Evolutionary conservation across 768 basidiomycete genomes (phyloP).

Genomic region (Xanthoconium purpureum): DNA sequence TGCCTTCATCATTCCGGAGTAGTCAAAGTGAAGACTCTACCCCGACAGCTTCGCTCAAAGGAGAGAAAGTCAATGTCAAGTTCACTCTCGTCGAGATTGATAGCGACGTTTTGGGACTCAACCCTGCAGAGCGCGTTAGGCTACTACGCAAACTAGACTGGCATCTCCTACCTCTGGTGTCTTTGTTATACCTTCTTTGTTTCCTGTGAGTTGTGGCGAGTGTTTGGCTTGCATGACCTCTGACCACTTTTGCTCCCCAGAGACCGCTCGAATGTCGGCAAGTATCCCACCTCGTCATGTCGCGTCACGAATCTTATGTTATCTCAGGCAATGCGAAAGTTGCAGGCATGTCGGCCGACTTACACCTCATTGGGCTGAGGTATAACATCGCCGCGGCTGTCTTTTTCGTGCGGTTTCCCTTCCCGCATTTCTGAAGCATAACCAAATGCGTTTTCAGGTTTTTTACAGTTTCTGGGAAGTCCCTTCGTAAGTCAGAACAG

Average conservation of each 20-base stretch:
- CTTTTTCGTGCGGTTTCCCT: conserved; percentile 30
- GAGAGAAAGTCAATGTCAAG: conserved; percentile 5
- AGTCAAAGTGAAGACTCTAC: conserved; percentile 1
- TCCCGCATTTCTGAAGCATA: neutral
- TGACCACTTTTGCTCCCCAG: conserved; percentile 17
- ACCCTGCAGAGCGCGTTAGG: conserved; percentile 20
- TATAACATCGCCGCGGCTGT: conserved; percentile 40
- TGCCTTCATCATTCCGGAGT: conserved; percentile 10
- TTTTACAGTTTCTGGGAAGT: conserved; percentile 37
- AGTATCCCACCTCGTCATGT: conserved; percentile 10
- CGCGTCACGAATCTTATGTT: neutral
- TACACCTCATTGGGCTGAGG: conserved; percentile 32
- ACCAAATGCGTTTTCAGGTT: conserved; percentile 19
- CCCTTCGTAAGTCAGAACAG: conserved; percentile 32
- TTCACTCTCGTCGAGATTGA: neutral
- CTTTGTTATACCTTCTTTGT: conserved; percentile 43
- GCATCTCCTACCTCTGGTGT: conserved; percentile 44
- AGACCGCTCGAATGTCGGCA: conserved; percentile 45
- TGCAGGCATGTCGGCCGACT: conserved; percentile 42
- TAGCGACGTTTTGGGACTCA: conserved; percentile 1
- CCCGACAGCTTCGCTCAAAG: neutral
- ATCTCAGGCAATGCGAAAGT: conserved; percentile 41
- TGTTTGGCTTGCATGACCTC: neutral
- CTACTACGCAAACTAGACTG: conserved; percentile 43
- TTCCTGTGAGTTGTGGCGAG: conserved; percentile 38